Evolutionary conservation across 2,329 filamentous ascomycete species (phyloP).

Genomic region (Dactylellina cionopaga): DNA sequence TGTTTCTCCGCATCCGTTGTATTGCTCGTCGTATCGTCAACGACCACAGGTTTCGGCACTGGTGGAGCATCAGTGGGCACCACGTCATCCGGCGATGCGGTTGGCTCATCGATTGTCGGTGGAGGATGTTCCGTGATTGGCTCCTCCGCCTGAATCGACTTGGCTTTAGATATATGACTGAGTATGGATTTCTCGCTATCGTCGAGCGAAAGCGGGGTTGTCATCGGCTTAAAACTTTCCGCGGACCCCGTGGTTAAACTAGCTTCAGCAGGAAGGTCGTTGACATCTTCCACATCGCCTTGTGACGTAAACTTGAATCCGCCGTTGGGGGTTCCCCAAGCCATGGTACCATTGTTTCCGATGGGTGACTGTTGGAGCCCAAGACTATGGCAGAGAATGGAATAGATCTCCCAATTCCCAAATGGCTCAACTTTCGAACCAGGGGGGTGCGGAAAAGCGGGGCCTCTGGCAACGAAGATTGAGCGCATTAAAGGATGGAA

Average conservation of each 20-base stretch:
- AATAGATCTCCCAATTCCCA: slow-evolving; percentile 88
- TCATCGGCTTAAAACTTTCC: slow-evolving; percentile 33
- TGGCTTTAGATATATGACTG: slow-evolving; percentile 49
- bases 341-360: slow-evolving; percentile 86
- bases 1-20: slow-evolving; percentile 49
- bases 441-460: slow-evolving; percentile 85
- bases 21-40: slow-evolving; percentile 30
- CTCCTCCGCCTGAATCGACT: slow-evolving; percentile 44
- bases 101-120: slow-evolving; percentile 26
- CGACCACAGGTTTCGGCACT: slow-evolving; percentile 14
- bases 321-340: slow-evolving; percentile 38
- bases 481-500: slow-evolving; percentile 95
- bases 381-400: slow-evolving; percentile 89
- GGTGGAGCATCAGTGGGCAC: slow-evolving; percentile 19
- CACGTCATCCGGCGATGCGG: neutral
- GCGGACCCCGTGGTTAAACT: slow-evolving; percentile 19
- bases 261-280: slow-evolving; percentile 37
- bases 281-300: slow-evolving; percentile 14
- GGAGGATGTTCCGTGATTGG: slow-evolving; percentile 31
- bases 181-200: slow-evolving; percentile 43
- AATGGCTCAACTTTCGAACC: slow-evolving; percentile 83
- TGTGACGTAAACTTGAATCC: slow-evolving; percentile 35
- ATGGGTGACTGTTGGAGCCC: slow-evolving; percentile 70
- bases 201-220: slow-evolving; percentile 24
- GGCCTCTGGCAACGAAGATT: slow-evolving; percentile 90